phyloP scores from a whole-genome alignment of 2,329 filamentous ascomycete genomes.

The Metarhizium anisopliae region DNA sequence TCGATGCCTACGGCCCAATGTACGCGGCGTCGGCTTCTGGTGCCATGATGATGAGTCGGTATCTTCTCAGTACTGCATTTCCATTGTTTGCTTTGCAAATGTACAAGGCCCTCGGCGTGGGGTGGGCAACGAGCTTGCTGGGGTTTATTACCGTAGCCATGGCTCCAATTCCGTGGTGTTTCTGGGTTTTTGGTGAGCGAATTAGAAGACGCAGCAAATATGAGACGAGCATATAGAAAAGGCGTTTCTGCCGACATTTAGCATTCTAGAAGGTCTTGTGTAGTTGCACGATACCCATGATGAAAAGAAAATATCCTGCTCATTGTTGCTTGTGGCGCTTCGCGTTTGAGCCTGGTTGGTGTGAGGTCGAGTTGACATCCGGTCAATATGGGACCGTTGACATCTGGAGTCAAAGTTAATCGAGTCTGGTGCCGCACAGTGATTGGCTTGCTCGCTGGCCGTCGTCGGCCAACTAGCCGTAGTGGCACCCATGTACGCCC shows the following conservation, averaged over 20 bases:
- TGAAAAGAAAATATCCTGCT: neutral
- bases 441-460: too few relatives aligned
- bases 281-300: neutral
- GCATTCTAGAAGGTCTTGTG: neutral
- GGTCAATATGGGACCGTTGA: too few relatives aligned
- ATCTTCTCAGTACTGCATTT: constrained; percentile 52
- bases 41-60: constrained; percentile 23
- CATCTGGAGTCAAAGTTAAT: too few relatives aligned
- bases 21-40: constrained; percentile 19
- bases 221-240: constrained; percentile 14
- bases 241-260: neutral
- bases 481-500: too few relatives aligned
- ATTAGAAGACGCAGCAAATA: constrained; percentile 16
- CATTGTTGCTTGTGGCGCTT: neutral
- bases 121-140: constrained; percentile 35
- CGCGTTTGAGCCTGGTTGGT: too few relatives aligned
- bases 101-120: constrained; percentile 29
- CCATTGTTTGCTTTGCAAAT: constrained; percentile 30
- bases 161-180: constrained; percentile 26
- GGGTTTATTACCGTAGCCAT: constrained; percentile 28
- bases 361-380: too few relatives aligned
- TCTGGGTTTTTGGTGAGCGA: constrained; percentile 15
- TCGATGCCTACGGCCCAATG: constrained; percentile 18
- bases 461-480: too few relatives aligned
- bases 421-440: too few relatives aligned